phyloP scores from a whole-genome alignment of 2,329 filamentous ascomycete species.

The Grosmannia clavigera region DNA sequence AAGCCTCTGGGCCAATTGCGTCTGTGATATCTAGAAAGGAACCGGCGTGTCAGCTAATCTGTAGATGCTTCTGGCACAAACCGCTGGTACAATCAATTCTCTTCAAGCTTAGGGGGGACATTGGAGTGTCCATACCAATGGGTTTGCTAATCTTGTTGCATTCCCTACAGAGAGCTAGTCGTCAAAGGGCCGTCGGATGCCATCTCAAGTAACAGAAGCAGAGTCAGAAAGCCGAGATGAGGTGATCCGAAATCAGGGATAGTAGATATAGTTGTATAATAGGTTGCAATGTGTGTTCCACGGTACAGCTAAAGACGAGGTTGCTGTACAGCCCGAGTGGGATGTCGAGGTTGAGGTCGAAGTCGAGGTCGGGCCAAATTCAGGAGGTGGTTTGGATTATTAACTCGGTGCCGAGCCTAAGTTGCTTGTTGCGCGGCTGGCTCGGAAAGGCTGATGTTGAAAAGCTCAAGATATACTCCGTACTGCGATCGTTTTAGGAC shows the following conservation, averaged over 20 bases:
- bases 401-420: background rate
- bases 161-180: constrained; percentile 5
- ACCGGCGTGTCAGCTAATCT: background rate
- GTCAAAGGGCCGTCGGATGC: background rate
- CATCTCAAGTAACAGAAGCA: constrained; percentile 3
- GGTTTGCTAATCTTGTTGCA: constrained; percentile 1
- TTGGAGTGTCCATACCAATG: background rate
- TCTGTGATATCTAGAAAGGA: background rate
- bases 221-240: background rate
- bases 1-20: background rate
- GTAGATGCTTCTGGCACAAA: background rate
- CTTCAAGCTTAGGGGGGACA: background rate
- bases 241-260: background rate
- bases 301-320: background rate
- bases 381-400: background rate
- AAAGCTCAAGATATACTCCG: background rate
- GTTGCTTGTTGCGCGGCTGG: background rate
- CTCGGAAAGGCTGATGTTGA: background rate
- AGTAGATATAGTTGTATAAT: background rate
- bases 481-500: background rate
- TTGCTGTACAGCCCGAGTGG: background rate
- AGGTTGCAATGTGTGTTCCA: background rate
- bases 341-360: background rate
- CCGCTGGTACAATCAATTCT: background rate
- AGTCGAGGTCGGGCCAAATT: background rate